A percentile compares a stretch with the other conserved stretches of the same genome.
Conservation (phyloP, 805 yeast species). For the Myxozyma neotropica region DNA sequence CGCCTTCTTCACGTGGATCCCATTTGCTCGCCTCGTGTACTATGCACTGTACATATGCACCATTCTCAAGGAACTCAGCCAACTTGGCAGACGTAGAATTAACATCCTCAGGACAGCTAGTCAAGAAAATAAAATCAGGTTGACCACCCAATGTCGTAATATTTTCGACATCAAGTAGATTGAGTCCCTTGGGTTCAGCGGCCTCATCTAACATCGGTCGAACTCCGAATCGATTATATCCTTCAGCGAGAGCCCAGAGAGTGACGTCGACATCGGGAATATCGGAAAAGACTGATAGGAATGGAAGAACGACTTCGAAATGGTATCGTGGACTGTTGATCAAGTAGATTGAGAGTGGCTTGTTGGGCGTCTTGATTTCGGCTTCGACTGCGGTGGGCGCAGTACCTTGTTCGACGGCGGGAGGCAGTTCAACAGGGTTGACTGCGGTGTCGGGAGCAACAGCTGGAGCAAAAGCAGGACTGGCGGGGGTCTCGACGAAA, state of each 20-base stretch:
- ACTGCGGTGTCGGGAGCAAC: neutral
- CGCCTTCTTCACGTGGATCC: conserved; percentile 23
- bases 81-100: conserved; percentile 4
- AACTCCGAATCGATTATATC: conserved; percentile 20
- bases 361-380: neutral
- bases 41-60: conserved; percentile 28
- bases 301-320: conserved; percentile 31
- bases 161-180: conserved; percentile 12
- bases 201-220: conserved; percentile 17
- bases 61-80: conserved; percentile 10
- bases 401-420: neutral
- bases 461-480: neutral
- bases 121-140: conserved; percentile 28
- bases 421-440: neutral
- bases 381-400: neutral
- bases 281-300: conserved; percentile 17
- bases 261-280: conserved; percentile 22
- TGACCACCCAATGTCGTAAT: neutral
- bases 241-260: conserved; percentile 10
- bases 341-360: conserved; percentile 8
- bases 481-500: neutral
- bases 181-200: conserved; percentile 19
- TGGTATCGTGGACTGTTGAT: conserved; percentile 31
- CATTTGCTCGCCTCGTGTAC: conserved; percentile 31
- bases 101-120: conserved; percentile 31